Base-by-base conservation (phyloP, 768 basidiomycete species). In the Amanita molliuscula region DNA sequence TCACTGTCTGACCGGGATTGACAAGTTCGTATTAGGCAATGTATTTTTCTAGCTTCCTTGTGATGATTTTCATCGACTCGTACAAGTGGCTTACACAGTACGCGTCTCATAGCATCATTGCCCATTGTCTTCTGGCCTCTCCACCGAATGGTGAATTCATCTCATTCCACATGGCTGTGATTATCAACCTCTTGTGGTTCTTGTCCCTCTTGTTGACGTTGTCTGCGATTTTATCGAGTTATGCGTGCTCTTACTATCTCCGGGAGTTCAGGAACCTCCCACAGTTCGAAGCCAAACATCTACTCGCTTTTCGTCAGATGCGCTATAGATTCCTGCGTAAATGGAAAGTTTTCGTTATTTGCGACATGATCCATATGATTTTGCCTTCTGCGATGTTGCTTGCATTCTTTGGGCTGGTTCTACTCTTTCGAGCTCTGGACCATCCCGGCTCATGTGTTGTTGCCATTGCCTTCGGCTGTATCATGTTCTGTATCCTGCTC, bases 231-330 rank as follows among this genome's bases (percentile, higher is more conserved):
- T 2, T 41, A 18, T 9, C 42, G 11, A 31, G 48, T 18, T 18
- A 15, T 13, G 11, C 33, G 3, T 20, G 48, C 40, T 28, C 9
- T 15, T 16, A 28, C 6, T 50, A 28, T 15, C 42, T 50, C 20
- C 26, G 38, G 29, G 26, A 42, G 13, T 50, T 50, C 38, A 11
- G 16, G 20, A 26, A 37, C 8, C n/a, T 15, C 9, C 46, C 46
- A 5, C 46, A 47, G 28, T 37, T 47, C 46, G 35, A 37, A 3
- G n/a, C n/a, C 33, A 47, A 47, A 28, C 34, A 48, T 53, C 18
- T 21, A 63, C 25, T 48, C 3, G 47, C 47, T 25, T 47, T 47
- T 23, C 45, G 45, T n/a, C 45, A 47, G 23, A 47, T 35, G 29
- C 45, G 20, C 16, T 47, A 47, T n/a, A 34, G 35, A 13, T 20